Evolutionary conservation across 345 rosid genomes (phyloP).

Genomic region (Trapa bicornis): DNA sequence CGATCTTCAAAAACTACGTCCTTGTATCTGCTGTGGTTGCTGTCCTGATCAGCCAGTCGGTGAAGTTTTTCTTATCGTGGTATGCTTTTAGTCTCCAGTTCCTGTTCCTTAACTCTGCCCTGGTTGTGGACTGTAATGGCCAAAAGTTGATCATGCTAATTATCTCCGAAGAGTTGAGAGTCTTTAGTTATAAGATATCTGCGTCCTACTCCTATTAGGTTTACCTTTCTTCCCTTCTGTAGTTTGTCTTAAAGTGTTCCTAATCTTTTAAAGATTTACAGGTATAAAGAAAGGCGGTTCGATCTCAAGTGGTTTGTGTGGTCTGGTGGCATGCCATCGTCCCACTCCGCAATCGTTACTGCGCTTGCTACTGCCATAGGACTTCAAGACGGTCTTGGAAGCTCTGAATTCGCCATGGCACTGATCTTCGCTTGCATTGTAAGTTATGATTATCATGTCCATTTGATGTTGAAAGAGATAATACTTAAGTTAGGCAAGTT

Average conservation of each 20-base stretch:
- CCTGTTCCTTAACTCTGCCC: background rate
- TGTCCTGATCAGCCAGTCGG: slow-evolving; percentile 50
- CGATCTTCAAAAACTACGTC: slow-evolving; percentile 45
- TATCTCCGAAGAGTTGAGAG: background rate
- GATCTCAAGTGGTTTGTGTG: slow-evolving; percentile 63
- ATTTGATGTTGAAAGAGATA: background rate
- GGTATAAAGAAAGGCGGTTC: slow-evolving; percentile 62
- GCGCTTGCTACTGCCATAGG: slow-evolving; percentile 63
- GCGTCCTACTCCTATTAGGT: background rate
- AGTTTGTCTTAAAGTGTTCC: slow-evolving; percentile 12
- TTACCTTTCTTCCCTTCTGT: background rate
- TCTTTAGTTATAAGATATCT: background rate
- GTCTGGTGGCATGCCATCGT: slow-evolving; percentile 95
- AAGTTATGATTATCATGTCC: slow-evolving; percentile 12
- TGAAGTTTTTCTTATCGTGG: slow-evolving; percentile 64
- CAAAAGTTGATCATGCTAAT: background rate
- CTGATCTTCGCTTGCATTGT: slow-evolving; percentile 62
- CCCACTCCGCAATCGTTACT: slow-evolving; percentile 75
- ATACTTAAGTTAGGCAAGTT: background rate
- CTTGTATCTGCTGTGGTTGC: slow-evolving; percentile 46
- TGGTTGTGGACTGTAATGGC: no score
- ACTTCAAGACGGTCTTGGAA: slow-evolving; percentile 63
- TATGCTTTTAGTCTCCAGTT: slow-evolving; percentile 8
- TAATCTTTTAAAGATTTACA: slow-evolving; percentile 34
- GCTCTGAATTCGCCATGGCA: slow-evolving; percentile 47